phyloP scores from a whole-genome alignment of 805 yeast genomes.

The Candida tallmaniae region DNA sequence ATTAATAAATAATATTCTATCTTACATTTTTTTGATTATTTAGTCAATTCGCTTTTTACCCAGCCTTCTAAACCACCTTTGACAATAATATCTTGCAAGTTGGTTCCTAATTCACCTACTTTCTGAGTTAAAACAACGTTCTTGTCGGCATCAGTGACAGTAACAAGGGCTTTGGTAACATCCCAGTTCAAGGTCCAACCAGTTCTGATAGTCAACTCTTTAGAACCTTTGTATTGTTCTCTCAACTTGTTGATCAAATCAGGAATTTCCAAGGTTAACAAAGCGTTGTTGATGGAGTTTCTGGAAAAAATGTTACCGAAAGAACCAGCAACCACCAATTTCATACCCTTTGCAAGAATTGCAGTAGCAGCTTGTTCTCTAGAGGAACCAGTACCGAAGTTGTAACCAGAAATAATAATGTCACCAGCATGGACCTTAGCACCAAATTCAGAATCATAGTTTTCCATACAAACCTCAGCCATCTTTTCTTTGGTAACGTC shows the following conservation, averaged over 20 bases:
- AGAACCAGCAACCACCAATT: slow-evolving; percentile 92
- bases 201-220: slow-evolving; percentile 88
- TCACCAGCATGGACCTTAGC: slow-evolving; percentile 80
- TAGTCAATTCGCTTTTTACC: slow-evolving; percentile 66
- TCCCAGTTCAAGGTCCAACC: slow-evolving; percentile 94
- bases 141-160: slow-evolving; percentile 63
- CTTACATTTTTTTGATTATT: not conserved
- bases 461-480: slow-evolving; percentile 99
- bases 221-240: slow-evolving; percentile 50
- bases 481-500: slow-evolving; percentile 90
- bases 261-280: slow-evolving; percentile 91
- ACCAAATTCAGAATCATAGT: slow-evolving; percentile 88
- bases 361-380: slow-evolving; percentile 99
- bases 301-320: slow-evolving; percentile 96
- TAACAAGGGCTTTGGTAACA: slow-evolving; percentile 77
- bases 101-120: slow-evolving; percentile 94
- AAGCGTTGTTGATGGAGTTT: slow-evolving; percentile 94
- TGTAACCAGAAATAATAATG: slow-evolving; percentile 86
- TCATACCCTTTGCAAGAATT: slow-evolving; percentile 88
- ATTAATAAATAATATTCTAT: not conserved
- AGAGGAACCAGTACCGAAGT: slow-evolving; percentile 97
- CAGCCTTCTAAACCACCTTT: slow-evolving; percentile 98
- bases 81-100: slow-evolving; percentile 93
- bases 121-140: slow-evolving; percentile 69
- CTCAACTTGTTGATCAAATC: slow-evolving; percentile 74